A percentile compares a stretch with the other conserved stretches of the same genome.
Evolutionary conservation across 2,329 filamentous ascomycete species (phyloP).

Genomic region (Colletotrichum salicis): DNA sequence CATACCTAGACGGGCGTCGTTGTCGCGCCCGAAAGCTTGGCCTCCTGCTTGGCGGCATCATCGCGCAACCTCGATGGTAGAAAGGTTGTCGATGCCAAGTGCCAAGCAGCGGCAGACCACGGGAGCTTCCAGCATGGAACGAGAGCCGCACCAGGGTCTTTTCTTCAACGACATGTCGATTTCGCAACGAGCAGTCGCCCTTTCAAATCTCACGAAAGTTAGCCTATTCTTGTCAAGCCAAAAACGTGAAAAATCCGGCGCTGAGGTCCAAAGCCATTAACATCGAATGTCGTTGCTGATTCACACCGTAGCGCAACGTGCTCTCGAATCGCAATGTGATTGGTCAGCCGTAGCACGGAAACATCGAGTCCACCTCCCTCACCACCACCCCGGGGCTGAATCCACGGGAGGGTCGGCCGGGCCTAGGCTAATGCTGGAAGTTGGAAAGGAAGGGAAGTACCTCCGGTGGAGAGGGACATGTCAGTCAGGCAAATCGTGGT

Average conservation of each 20-base stretch:
- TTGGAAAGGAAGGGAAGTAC: slow-evolving; percentile 1
- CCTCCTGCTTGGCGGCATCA: slow-evolving; percentile 24
- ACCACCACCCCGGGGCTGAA: not conserved
- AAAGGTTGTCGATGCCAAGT: slow-evolving; percentile 23
- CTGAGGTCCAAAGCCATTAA: not conserved
- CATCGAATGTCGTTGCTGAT: not conserved
- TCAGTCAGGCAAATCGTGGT: not conserved
- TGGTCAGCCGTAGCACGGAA: not conserved
- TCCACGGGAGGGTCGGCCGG: slow-evolving; percentile 19
- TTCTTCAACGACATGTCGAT: slow-evolving; percentile 9
- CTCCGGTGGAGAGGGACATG: slow-evolving; percentile 11
- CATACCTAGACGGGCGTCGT: not conserved
- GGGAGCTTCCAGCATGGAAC: slow-evolving; percentile 15
- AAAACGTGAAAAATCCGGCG: not conserved
- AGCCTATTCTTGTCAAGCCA: not conserved
- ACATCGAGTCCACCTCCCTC: not conserved
- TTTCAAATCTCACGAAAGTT: no score
- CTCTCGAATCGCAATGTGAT: slow-evolving; percentile 4
- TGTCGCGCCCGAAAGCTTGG: slow-evolving; percentile 13
- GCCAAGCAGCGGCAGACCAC: slow-evolving; percentile 25
- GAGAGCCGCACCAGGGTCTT: slow-evolving; percentile 23
- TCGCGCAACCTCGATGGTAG: not conserved
- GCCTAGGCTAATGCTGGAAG: not conserved
- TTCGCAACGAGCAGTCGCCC: no score
- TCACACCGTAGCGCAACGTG: slow-evolving; percentile 20